Evolutionary conservation across 495 filamentous ascomycete species (phyloP).

Genomic region (Thozetella sp.): DNA sequence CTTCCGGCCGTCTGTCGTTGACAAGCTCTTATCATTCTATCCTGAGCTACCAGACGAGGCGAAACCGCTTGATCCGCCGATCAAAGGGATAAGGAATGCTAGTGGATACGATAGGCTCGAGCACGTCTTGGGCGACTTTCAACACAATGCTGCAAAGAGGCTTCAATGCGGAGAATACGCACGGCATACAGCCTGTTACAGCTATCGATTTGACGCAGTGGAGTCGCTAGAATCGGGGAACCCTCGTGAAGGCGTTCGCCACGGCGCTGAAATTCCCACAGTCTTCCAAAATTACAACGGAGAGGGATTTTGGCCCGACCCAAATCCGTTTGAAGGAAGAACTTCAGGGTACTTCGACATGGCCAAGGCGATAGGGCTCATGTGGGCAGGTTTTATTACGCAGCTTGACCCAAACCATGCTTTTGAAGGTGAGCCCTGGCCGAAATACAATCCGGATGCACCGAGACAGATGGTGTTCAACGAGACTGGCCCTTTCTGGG

Average conservation of each 20-base stretch:
- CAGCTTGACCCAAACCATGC: constrained; percentile 33
- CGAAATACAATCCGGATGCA: constrained; percentile 31
- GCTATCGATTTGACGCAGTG: background rate
- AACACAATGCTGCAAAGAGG: background rate
- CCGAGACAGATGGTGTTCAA: constrained; percentile 46
- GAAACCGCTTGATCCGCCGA: background rate
- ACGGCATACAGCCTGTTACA: background rate
- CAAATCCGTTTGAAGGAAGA: background rate
- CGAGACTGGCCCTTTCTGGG: constrained; percentile 23
- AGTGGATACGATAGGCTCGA: background rate
- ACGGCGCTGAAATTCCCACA: background rate
- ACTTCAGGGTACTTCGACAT: constrained; percentile 17
- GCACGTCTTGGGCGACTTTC: background rate
- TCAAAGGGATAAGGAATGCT: background rate
- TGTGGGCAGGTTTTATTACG: constrained; percentile 22
- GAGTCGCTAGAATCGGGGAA: background rate
- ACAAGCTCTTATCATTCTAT: background rate
- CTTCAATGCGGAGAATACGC: background rate
- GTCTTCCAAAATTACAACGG: background rate
- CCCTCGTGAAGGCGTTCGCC: background rate
- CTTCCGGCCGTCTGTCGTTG: too few species aligned
- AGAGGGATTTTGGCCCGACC: background rate
- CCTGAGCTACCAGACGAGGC: background rate
- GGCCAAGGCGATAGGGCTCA: background rate
- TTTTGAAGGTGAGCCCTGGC: constrained; percentile 34